Conservation (phyloP, 2,329 filamentous ascomycete genomes). For the Tolypocladium tundrense region DNA sequence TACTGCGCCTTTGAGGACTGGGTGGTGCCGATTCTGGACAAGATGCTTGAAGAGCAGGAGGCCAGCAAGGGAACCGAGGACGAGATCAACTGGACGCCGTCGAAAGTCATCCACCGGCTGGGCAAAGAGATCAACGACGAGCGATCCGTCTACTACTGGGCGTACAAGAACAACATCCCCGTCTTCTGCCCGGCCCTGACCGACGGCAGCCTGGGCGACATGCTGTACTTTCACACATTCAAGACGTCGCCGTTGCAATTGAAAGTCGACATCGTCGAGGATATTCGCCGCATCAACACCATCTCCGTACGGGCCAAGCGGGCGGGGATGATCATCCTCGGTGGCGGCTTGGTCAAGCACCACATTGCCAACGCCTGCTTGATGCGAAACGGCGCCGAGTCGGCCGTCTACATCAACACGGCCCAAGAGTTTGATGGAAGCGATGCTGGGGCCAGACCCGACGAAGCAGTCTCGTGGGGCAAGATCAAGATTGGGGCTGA, state of each 20-base stretch:
- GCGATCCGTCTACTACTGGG: conserved; percentile 91
- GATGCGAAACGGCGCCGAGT: conserved; percentile 96
- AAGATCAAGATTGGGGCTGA: conserved; percentile 89
- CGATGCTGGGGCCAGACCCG: conserved; percentile 86
- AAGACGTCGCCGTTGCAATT: conserved; percentile 74
- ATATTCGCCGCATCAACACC: conserved; percentile 88
- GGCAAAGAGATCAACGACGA: conserved; percentile 93
- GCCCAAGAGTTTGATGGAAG: conserved; percentile 96
- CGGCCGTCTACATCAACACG: conserved; percentile 95
- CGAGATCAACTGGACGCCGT: conserved; percentile 83
- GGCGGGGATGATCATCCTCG: conserved; percentile 90
- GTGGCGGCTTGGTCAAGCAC: conserved; percentile 93
- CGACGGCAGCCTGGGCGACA: conserved; percentile 90
- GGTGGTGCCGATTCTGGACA: conserved; percentile 90
- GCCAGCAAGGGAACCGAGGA: conserved; percentile 58
- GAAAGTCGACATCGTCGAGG: conserved; percentile 82
- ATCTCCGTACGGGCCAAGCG: conserved; percentile 79
- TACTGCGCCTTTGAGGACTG: conserved; percentile 96
- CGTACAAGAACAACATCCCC: conserved; percentile 91
- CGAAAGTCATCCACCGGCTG: conserved; percentile 79
- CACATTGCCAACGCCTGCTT: conserved; percentile 96
- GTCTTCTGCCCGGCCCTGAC: conserved; percentile 95
- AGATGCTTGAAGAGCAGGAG: conserved; percentile 89
- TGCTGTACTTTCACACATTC: conserved; percentile 98
- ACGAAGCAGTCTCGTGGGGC: conserved; percentile 96